Base-by-base conservation (phyloP, 345 rosid genomes). In the Zanthoxylum bungeanum region DNA sequence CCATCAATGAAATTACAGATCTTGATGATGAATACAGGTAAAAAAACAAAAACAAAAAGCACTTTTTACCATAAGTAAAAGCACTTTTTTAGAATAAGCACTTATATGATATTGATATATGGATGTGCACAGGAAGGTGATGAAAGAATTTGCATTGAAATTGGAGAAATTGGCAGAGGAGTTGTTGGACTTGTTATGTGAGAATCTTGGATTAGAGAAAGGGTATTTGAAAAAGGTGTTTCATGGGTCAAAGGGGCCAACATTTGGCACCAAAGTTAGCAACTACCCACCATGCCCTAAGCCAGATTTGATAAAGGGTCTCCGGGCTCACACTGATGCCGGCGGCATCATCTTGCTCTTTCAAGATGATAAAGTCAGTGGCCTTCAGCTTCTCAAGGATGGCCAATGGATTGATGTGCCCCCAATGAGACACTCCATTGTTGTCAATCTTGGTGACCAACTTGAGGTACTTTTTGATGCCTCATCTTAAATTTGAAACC, bases 231-330 rank as follows among this genome's bases (percentile, higher is more conserved):
- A 87, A 49, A 90, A 78, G 36, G 88, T 80, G 7, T 88, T 94
- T 24, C 76, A 79, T 66, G 98, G 97, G 1, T 68, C 95, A 22
- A 82, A 49, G 9, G 89, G 89, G 0, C 98, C 98, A 25, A 92
- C 86, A 7, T 94, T 89, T 27, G 98, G 98, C 22, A 94, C 98
- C 60, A 94, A 94, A 70, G 95, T 94, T 1, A 90, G 97, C 82
- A 94, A 90, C 83, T 94, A 94, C 74, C 98, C 98, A 28, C 95
- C 97, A n/a, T 92, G 93, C 77, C 98, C 98, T 2, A 85, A 89
- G 59, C 98, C 98, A 27, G 92, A 94, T 40, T 76, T 89, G 27
- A 82, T 94, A 76, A 94, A 94, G 83, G 98, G 98, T 0, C 95
- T 94, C 65, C 76, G 98, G 0, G 95, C 97, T 40, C 98, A 94